Percentiles rank a stretch among this genome's conserved stretches.
phyloP scores from a whole-genome alignment of 495 filamentous ascomycete species.

The Aspergillus sclerotioniger region DNA sequence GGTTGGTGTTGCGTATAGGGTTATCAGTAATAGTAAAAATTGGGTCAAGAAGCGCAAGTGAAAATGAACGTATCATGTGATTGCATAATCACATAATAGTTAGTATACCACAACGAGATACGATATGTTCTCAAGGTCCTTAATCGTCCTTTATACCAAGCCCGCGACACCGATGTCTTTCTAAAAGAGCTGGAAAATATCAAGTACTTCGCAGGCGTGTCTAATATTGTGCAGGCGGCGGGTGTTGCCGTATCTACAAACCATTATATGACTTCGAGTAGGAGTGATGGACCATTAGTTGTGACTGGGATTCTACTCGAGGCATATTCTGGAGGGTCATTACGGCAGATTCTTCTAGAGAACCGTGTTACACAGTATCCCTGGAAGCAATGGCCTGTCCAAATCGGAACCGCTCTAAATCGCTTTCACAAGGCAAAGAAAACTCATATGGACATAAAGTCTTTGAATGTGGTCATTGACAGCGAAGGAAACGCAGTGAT shows the following conservation, averaged over 20 bases:
- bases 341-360: conserved; percentile 17
- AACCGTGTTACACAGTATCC: conserved; percentile 10
- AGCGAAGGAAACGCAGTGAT: conserved; percentile 24
- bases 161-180: conserved; percentile 21
- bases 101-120: conserved; percentile 12
- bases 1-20: no score
- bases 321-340: conserved; percentile 19
- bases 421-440: conserved; percentile 23
- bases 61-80: no score
- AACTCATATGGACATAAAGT: conserved; percentile 38
- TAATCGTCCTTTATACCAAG: conserved; percentile 20
- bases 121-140: conserved; percentile 23
- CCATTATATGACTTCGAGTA: conserved; percentile 20
- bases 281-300: conserved; percentile 9
- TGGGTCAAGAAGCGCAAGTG: no score
- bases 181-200: conserved; percentile 26
- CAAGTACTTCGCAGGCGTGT: conserved; percentile 13
- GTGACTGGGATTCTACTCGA: conserved; percentile 21
- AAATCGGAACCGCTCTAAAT: conserved; percentile 27
- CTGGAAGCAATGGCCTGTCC: conserved; percentile 26
- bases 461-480: conserved; percentile 33
- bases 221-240: conserved; percentile 21
- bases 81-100: no score
- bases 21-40: no score
- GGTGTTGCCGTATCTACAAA: conserved; percentile 22